Percentiles rank a stretch among this genome's conserved stretches.
Conservation (phyloP, 768 basidiomycete genomes). For the Mycena kentingensis region DNA sequence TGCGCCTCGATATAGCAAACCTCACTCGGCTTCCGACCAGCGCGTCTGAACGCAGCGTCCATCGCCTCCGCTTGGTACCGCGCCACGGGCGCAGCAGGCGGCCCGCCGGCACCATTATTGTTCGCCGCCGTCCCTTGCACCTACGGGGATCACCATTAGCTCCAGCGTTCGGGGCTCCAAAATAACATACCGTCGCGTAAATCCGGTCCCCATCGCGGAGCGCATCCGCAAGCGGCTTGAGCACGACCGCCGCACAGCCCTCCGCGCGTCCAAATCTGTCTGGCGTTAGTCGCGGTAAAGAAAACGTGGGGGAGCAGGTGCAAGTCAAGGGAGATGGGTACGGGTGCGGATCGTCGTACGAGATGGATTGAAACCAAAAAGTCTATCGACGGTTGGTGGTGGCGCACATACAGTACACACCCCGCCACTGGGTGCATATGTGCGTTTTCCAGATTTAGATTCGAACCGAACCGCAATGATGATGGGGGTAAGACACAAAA, state of each 20-base stretch:
- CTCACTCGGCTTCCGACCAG: conserved; percentile 29
- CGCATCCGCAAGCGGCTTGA: conserved; percentile 32
- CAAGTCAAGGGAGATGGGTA: background rate
- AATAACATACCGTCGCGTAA: conserved; percentile 29
- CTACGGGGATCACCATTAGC: conserved; percentile 17
- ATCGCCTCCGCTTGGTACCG: conserved; percentile 35
- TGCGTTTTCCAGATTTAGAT: background rate
- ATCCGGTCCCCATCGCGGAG: conserved; percentile 32
- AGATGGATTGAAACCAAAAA: background rate
- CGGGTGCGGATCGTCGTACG: background rate
- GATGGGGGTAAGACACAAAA: background rate
- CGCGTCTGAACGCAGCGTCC: conserved; percentile 28
- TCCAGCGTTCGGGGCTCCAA: background rate
- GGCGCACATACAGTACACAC: background rate
- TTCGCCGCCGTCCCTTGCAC: conserved; percentile 37
- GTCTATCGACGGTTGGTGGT: background rate
- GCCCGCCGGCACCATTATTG: conserved; percentile 29
- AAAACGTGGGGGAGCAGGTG: background rate
- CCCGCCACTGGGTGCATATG: background rate
- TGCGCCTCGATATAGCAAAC: conserved; percentile 45
- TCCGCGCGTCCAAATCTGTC: conserved; percentile 30
- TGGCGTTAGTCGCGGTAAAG: background rate
- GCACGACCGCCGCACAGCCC: conserved; percentile 31
- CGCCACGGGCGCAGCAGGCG: conserved; percentile 34
- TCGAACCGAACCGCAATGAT: background rate